Base-by-base conservation (phyloP, 371 early-diverging fungal genomes). In the Rhizopus arrhizus region DNA sequence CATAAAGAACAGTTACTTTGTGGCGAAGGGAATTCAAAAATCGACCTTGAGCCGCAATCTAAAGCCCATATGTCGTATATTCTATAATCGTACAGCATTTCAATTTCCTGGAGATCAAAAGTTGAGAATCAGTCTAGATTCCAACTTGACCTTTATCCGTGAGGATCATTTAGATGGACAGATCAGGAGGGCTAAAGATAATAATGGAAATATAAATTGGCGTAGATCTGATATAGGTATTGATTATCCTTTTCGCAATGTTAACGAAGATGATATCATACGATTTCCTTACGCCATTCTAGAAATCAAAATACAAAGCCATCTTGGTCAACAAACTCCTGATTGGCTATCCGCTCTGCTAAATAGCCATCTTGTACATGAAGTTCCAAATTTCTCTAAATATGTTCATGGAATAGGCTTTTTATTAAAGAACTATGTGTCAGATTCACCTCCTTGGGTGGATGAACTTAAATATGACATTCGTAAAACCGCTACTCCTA, bases 61-160 rank as follows among this genome's bases (percentile, higher is more conserved):
- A 33, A 73, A 80, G 31, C 99, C 99, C 51, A 83, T 90, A 46
- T 73, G 91, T 53, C 89, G 99, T 49, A 95, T 96, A 4, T 95
- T 94, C 66, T 98, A 98, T 82, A 97, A 96, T 73, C 89, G 99
- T 68, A 96, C 95, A 13, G 99, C 99, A 4, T 99, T 99, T 85
- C 99, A 99, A 73, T 73, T 97, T 22, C 99, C 99, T 4, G 96
- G 95, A 33, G 97, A 97, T 77, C 93, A 97, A 15, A 87, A 92
- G 36, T 93, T 99, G 36, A 89, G 99, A 61, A 93, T 99, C 48
- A 94, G 94, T 11, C 84, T 99, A 8, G 99, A 99, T 72, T 96
- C 96, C 1, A 95, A 99, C 63, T 74, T 99, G 62, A 89, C 95
- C 10, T 94, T 99, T 88, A 92, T 99, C 61, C 94, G 96, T 53